Base-by-base conservation (phyloP, 164 flowering plant genomes). In the Stephania yunnanensis region DNA sequence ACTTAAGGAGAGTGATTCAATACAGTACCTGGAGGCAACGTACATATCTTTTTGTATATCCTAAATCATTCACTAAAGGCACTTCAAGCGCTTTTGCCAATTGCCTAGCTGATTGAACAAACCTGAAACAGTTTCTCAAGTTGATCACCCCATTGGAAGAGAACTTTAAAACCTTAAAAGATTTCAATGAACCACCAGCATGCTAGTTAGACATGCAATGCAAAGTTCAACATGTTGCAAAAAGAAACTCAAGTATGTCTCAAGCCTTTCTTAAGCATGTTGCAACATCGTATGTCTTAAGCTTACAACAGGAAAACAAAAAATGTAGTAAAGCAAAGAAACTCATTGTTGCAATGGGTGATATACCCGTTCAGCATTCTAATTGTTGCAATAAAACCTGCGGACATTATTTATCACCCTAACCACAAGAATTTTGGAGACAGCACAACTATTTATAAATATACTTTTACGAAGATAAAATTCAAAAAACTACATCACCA, bases 31-130 rank as follows among this genome's bases (percentile, higher is more conserved):
- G 99, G 74, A 96, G 96, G 81, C 99, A 96, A 15, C 99, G 89
- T 22, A 96, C 96, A 72, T 96, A 96, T 96, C 99, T 86, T 85
- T 96, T 96, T n/a, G 99, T 96, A 80, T 96, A 96, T 71, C 99
- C 99, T 76, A 96, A 84, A 83, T 96, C 99, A 85, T 96, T 96
- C 50, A 96, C 99, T 75, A 94, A 80, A 19, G 99, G 99, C 68
- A 92, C 98, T 84, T 96, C 99, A 88, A 96, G 82, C n/a, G 97
- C 89, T 83, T 96, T 96, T 50, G 97, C 96, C 77, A 83, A 79
- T 68, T 83, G 83, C 65, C 82, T 82, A 68, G 86, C 84, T 31
- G 82, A 81, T 69, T 81, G 75, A 78, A 80, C 82, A 86, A 91
- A 91, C 89, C 95, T 91, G 79, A 67, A 82, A 53, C 64, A 74